Percentiles rank a stretch among this genome's conserved stretches.
These are phyloP conservation scores for Saitozyma sp. DNA, from an alignment of 768 basidiomycete species.

Conservation along the genomic window DNA sequence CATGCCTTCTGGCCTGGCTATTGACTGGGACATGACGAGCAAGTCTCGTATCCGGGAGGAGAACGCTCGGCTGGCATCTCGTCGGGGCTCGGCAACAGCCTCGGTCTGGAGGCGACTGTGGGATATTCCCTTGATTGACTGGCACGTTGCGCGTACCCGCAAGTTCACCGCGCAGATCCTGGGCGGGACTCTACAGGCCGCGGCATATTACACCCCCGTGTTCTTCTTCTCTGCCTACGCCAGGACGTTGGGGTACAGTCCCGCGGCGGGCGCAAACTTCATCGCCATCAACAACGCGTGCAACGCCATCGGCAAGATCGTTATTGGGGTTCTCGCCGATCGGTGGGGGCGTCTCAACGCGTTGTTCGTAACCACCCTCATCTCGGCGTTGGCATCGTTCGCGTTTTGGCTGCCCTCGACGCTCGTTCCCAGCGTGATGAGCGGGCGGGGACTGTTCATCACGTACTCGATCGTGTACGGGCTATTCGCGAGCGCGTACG, in stretches of 20 bases:
- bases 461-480: slow-evolving; percentile 20
- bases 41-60: slow-evolving; percentile 10
- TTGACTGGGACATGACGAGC: slow-evolving; percentile 22
- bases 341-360: slow-evolving; percentile 25
- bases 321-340: slow-evolving; percentile 31
- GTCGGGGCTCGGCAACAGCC: not conserved
- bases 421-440: not conserved
- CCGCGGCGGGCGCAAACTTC: slow-evolving; percentile 23
- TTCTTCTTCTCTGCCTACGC: slow-evolving; percentile 35
- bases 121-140: slow-evolving; percentile 22
- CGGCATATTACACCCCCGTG: slow-evolving; percentile 34
- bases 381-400: slow-evolving; percentile 14
- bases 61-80: not conserved
- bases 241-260: slow-evolving; percentile 14
- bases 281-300: slow-evolving; percentile 35
- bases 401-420: slow-evolving; percentile 33
- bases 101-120: not conserved
- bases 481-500: slow-evolving; percentile 22
- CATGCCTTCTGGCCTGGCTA: not conserved
- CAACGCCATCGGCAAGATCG: slow-evolving; percentile 36
- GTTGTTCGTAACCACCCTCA: slow-evolving; percentile 17
- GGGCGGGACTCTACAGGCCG: slow-evolving; percentile 15
- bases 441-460: slow-evolving; percentile 24
- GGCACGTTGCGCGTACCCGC: slow-evolving; percentile 15
- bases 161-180: slow-evolving; percentile 21